Evolutionary conservation across 140 eudicot species (phyloP), one percentile per base, ranked within the genome.

Genomic region (Senecio squalidus): DNA sequence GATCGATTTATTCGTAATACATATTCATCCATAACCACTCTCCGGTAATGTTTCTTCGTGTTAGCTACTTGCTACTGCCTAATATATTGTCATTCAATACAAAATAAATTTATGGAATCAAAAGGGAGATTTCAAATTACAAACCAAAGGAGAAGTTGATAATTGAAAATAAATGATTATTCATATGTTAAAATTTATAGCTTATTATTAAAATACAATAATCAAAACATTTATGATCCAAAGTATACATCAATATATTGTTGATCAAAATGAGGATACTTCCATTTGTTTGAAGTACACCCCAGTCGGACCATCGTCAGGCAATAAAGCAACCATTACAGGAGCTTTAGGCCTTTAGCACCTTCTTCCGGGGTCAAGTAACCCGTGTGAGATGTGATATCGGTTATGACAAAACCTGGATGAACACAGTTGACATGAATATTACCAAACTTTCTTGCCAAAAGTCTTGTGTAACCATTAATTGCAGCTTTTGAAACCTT

Each of bases 361-460:
- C 84, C 84, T 64, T 73, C 63, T 72, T 76, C 81, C 1, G 73
- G 49, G 6, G 77, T 70, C 18, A 62, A 9, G 54, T 1, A 29
- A 7, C 89, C 89, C 0, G 75, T 72, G 29, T 74, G 46, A 26
- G 54, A 9, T 24, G 68, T 75, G 11, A 83, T 43, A 26, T 83
- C 83, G 11, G 91, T 83, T 48, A 46, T 60, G 5, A 60, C 73
- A 62, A 52, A 76, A 41, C 91, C 91, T 0, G 86, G 85, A 44
- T 78, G 67, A 21, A 82, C 85, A 55, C 80, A 69, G 2, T 82
- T 82, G 50, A 72, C 68, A 45, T 33, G 57, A 29, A 75, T 36
- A 13, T 20, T 60, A 3, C 43, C 46, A 20, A 14, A 58, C 45
- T 62, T 78, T 48, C 53, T 55, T 17, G 85, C 82, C 30, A 75